These are phyloP conservation scores for Oryza meridionalis DNA, from an alignment of 176 grass and related monocot species.

Conservation along the genomic window DNA sequence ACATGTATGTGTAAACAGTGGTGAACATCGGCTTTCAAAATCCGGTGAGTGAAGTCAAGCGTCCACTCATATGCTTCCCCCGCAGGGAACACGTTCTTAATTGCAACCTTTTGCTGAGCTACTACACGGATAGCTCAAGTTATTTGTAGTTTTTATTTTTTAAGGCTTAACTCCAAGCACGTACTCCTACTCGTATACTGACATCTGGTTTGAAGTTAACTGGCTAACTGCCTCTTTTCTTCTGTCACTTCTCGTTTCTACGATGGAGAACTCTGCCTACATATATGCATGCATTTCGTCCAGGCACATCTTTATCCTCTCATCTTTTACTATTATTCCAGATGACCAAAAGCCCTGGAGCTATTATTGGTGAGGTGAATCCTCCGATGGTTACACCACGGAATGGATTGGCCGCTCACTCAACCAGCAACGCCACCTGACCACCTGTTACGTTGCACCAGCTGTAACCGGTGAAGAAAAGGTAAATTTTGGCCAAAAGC, in stretches of 20 bases:
- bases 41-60: too few species aligned
- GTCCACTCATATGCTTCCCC: too few species aligned
- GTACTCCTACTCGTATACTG: too few species aligned
- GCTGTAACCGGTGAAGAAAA: background rate
- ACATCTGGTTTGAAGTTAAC: too few species aligned
- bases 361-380: background rate
- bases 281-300: slow-evolving; percentile 8
- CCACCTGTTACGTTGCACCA: background rate
- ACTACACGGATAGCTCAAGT: too few species aligned
- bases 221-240: background rate
- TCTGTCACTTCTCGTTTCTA: background rate
- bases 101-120: background rate
- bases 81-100: background rate
- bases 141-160: too few species aligned
- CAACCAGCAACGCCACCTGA: background rate
- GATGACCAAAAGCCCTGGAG: background rate
- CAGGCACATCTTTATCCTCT: background rate
- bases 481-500: background rate
- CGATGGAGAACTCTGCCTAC: background rate
- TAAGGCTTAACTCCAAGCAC: too few species aligned
- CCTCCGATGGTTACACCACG: background rate
- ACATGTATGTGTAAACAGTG: too few species aligned
- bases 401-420: background rate
- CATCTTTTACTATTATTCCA: background rate
- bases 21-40: too few species aligned